phyloP scores from a whole-genome alignment of 2,329 filamentous ascomycete genomes.

The Talaromyces sp. region DNA sequence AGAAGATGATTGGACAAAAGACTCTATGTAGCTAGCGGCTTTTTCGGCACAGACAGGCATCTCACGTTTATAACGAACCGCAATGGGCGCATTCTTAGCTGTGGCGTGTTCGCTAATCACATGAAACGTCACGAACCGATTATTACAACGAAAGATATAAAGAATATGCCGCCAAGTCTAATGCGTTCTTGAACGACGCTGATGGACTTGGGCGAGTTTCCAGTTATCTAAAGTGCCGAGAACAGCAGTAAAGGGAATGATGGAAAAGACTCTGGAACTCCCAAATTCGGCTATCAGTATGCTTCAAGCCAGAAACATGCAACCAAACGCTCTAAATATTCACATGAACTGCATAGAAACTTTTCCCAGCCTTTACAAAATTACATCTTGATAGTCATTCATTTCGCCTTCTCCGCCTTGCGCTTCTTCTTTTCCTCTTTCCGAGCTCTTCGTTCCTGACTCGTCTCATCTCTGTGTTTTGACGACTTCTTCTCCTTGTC shows the following conservation, averaged over 20 bases:
- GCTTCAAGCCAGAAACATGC: not conserved
- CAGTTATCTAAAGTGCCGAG: not conserved
- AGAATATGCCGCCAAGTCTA: not conserved
- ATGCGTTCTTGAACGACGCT: not conserved
- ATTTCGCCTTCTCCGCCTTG: slow-evolving; percentile 15
- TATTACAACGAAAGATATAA: not conserved
- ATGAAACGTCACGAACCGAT: not conserved
- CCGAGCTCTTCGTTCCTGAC: slow-evolving; percentile 30
- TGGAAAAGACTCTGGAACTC: not conserved
- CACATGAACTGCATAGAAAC: not conserved
- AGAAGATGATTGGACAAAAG: not conserved
- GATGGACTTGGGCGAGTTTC: not conserved
- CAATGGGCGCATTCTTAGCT: not conserved
- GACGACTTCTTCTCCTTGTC: slow-evolving; percentile 32
- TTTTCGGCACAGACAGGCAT: not conserved
- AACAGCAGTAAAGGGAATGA: not conserved
- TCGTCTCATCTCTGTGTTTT: slow-evolving; percentile 39
- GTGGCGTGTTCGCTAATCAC: not conserved
- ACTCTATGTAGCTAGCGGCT: not conserved
- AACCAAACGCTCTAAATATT: not conserved
- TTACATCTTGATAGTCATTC: not conserved
- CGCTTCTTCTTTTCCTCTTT: slow-evolving; percentile 32
- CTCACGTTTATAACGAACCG: not conserved
- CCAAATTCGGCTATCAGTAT: not conserved
- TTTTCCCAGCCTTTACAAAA: not conserved